These are phyloP conservation scores for Pythium utonaiense DNA, from an alignment of 352 stramenopile species.

Conservation along the genomic window DNA sequence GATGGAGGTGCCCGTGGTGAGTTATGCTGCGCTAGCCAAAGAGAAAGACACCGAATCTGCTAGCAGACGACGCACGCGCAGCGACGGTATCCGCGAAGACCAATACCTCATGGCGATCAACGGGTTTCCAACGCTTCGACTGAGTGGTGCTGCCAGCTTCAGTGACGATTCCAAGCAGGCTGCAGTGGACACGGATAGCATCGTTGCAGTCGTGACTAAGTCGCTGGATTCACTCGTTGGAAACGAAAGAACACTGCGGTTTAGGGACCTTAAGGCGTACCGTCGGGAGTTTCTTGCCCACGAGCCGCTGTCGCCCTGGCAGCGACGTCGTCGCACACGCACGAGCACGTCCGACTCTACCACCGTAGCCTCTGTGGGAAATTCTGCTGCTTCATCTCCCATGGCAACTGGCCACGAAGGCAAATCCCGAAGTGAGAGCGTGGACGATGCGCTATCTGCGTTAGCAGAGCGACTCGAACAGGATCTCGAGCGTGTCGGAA, in stretches of 20 bases:
- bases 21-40: conserved; percentile 23
- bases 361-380: neutral
- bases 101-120: conserved; percentile 46
- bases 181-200: neutral
- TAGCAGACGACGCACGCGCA: conserved; percentile 10
- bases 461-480: neutral
- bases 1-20: conserved; percentile 38
- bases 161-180: conserved; percentile 6
- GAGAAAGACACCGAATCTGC: neutral
- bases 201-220: conserved; percentile 15
- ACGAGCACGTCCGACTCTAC: conserved; percentile 12
- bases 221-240: conserved; percentile 19
- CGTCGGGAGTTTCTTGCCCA: conserved; percentile 28
- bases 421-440: neutral
- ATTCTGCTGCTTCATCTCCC: neutral
- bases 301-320: conserved; percentile 34
- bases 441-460: neutral
- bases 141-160: conserved; percentile 19
- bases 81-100: conserved; percentile 26
- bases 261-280: conserved; percentile 35
- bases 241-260: conserved; percentile 19
- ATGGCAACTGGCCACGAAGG: neutral
- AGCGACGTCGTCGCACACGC: conserved; percentile 19
- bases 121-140: conserved; percentile 30
- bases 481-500: neutral